A percentile compares a stretch with the other conserved stretches of the same genome.
These are phyloP conservation scores for Globisporangium lucens DNA, from an alignment of 352 stramenopile genomes.

Conservation along the genomic window DNA sequence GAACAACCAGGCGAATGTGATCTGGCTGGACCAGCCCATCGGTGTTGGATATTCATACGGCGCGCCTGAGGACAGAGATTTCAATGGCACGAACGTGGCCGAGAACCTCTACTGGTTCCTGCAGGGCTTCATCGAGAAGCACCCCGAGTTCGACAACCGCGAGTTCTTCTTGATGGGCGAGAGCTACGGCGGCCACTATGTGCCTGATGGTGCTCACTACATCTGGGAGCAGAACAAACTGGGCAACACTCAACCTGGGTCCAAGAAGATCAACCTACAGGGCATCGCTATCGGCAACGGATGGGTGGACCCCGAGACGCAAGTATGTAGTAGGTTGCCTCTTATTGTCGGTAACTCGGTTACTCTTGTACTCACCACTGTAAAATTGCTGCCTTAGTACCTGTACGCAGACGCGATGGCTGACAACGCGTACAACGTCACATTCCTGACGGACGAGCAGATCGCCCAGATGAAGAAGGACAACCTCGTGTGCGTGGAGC, in stretches of 20 bases:
- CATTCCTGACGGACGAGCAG: conserved; percentile 20
- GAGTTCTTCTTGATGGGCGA: conserved; percentile 52
- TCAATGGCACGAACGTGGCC: conserved; percentile 31
- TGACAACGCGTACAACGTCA: conserved; percentile 38
- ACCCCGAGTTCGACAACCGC: conserved; percentile 44
- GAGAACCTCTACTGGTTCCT: conserved; percentile 53
- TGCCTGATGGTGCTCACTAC: conserved; percentile 47
- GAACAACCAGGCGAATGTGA: too few species aligned
- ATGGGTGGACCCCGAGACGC: conserved; percentile 7
- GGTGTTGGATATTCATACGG: conserved; percentile 37
- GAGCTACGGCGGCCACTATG: conserved; percentile 58
- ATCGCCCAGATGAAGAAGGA: conserved; percentile 19
- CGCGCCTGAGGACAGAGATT: conserved; percentile 21
- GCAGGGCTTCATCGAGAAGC: conserved; percentile 39
- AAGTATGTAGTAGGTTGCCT: neutral
- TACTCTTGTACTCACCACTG: too few species aligned
- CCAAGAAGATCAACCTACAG: conserved; percentile 33
- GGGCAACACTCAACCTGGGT: neutral
- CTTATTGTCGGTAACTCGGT: too few species aligned
- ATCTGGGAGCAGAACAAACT: conserved; percentile 44
- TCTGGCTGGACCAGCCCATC: too few species aligned
- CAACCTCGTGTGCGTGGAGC: conserved; percentile 16
- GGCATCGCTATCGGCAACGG: conserved; percentile 43
- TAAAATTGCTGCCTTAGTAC: conserved; percentile 15
- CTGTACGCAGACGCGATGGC: conserved; percentile 30